Percentiles rank a stretch among this genome's conserved stretches.
These are phyloP conservation scores for Calonectria pteridis DNA, from an alignment of 2,329 filamentous ascomycete species.

Conservation along the genomic window DNA sequence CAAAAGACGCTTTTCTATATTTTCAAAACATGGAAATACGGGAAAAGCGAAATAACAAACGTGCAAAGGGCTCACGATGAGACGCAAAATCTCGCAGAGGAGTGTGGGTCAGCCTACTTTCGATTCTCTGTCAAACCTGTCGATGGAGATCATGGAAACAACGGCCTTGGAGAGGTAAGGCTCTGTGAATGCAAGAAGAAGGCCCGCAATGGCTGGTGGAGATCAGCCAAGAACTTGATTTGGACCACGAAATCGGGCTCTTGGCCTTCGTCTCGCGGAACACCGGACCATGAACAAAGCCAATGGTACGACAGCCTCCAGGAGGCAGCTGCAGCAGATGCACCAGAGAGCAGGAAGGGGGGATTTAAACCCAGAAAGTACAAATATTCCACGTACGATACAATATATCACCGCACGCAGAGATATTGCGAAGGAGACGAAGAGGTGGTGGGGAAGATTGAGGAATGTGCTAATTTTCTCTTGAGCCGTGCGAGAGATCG, in stretches of 20 bases:
- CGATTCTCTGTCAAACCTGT: background rate
- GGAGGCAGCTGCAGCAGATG: background rate
- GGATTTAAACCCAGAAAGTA: slow-evolving; percentile 1
- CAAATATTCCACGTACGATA: background rate
- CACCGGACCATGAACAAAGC: too few species aligned
- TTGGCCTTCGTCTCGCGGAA: background rate
- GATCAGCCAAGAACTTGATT: background rate
- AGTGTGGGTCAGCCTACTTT: background rate
- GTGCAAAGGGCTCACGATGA: background rate
- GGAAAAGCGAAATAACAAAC: background rate
- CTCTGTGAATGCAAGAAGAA: background rate
- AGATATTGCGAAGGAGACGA: background rate
- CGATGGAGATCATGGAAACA: background rate
- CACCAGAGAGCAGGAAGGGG: background rate
- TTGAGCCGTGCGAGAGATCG: background rate
- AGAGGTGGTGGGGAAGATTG: background rate
- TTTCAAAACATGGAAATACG: background rate
- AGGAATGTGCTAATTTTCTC: background rate
- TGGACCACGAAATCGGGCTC: background rate
- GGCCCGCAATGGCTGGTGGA: background rate
- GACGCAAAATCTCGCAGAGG: background rate
- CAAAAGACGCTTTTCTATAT: background rate
- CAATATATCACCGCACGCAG: background rate
- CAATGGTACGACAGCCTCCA: background rate
- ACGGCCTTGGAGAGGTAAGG: background rate